These are phyloP conservation scores for Przewalskia tangutica DNA, from an alignment of 257 asterid genomes.

Conservation along the genomic window DNA sequence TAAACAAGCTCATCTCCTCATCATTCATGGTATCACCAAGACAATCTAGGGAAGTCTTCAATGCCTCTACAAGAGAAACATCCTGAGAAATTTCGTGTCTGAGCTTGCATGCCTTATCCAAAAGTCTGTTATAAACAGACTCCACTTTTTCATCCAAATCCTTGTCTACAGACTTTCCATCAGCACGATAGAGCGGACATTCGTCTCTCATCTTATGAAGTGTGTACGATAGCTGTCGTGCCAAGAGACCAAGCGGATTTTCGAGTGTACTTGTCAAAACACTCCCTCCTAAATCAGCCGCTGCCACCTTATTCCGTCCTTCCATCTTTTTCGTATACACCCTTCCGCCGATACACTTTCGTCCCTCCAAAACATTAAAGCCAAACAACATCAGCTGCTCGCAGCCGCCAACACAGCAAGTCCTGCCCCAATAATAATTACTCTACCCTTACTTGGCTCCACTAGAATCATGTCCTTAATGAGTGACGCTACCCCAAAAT, in stretches of 20 bases:
- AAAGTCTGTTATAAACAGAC: no score
- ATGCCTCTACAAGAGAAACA: slow-evolving; percentile 14
- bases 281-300: slow-evolving; percentile 90
- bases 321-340: slow-evolving; percentile 68
- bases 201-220: no score
- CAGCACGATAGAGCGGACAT: no score
- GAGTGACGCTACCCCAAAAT: no score
- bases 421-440: slow-evolving; percentile 31
- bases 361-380: slow-evolving; percentile 78
- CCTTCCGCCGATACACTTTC: slow-evolving; percentile 88
- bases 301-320: slow-evolving; percentile 37
- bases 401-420: slow-evolving; percentile 53
- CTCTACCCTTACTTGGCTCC: no score
- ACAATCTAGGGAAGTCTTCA: slow-evolving; percentile 57
- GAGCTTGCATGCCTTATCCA: no score
- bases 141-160: no score
- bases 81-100: no score
- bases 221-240: no score
- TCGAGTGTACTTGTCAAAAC: slow-evolving; percentile 80
- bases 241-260: slow-evolving; percentile 75
- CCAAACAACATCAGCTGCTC: slow-evolving; percentile 66
- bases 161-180: no score
- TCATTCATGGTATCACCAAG: slow-evolving; percentile 22
- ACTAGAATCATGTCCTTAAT: no score
- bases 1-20: slow-evolving; percentile 62